These are phyloP conservation scores for Aspergillus carlsbadensis DNA, from an alignment of 495 filamentous ascomycete genomes.

Conservation along the genomic window DNA sequence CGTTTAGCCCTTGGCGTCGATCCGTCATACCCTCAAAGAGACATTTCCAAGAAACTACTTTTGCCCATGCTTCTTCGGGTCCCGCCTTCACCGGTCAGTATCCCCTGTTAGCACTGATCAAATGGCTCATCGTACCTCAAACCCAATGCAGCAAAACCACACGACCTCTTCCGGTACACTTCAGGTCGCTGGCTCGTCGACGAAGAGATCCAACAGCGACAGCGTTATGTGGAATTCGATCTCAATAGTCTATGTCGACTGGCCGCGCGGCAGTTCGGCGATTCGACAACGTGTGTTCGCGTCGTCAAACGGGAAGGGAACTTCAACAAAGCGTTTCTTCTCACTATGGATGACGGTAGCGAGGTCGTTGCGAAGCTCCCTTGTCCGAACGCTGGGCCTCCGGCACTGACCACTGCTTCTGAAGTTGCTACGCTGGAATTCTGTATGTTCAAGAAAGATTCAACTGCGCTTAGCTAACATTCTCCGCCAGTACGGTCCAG, in stretches of 20 bases:
- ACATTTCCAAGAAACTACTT: too few relatives aligned
- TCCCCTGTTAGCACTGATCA: too few relatives aligned
- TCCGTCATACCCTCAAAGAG: too few relatives aligned
- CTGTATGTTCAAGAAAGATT: slow-evolving; percentile 23
- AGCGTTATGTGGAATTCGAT: slow-evolving; percentile 32
- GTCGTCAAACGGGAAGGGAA: slow-evolving; percentile 34
- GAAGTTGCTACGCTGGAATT: slow-evolving; percentile 44
- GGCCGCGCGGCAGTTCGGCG: slow-evolving; percentile 23
- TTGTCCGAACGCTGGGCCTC: slow-evolving; percentile 34
- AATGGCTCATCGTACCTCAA: too few relatives aligned
- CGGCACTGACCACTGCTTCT: slow-evolving; percentile 33
- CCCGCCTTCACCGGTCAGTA: too few relatives aligned
- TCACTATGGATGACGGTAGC: slow-evolving; percentile 39
- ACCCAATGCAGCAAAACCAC: too few relatives aligned
- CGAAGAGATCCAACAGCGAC: slow-evolving; percentile 24
- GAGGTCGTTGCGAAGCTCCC: slow-evolving; percentile 37
- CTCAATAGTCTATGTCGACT: slow-evolving; percentile 24
- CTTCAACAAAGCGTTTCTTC: slow-evolving; percentile 38
- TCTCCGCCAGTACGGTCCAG: slow-evolving; percentile 14
- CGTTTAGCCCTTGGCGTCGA: too few relatives aligned
- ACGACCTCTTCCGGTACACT: slow-evolving; percentile 23
- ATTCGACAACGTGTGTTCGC: slow-evolving; percentile 21
- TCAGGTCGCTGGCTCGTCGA: slow-evolving; percentile 30
- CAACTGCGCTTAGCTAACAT: not conserved
- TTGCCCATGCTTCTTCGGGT: too few relatives aligned